Base-by-base conservation (phyloP, 306 rosid genomes). In the Quercus alba region DNA sequence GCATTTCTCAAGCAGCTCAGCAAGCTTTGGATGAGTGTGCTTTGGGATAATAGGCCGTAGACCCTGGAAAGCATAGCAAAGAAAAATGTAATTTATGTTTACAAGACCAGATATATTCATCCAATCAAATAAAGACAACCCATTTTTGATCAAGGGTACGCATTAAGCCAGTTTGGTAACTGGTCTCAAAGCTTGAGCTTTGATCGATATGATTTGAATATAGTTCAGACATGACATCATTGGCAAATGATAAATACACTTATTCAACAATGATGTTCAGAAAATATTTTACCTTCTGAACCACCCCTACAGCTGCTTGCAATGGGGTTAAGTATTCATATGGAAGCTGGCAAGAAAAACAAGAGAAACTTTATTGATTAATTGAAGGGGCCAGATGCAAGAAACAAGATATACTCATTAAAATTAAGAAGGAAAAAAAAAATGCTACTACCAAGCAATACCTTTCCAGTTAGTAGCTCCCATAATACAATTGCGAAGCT, bases 261-360 rank as follows among this genome's bases (percentile, higher is more conserved):
- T 41, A 75, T 54, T 35, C 75, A 71, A 68, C 72, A 72, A 78
- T 56, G 73, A 54, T 23, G 46, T 72, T 64, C 64, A 46, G 71
- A 79, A 59, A 35, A 7, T 31, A 56, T 62, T 73, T 61, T 86
- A 96, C 99, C 97, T 87, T 91, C 74, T 93, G 98, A 73, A 93
- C 97, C 38, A 96, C 99, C 76, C 99, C 99, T 49, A 93, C 93
- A 56, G 98, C 99, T 44, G 99, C 99, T 85, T 96, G 99, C 79
- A 96, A 86, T 44, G 99, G 99, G 70, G 97, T 96, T 63, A 96
- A 84, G 86, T 83, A 87, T 68, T 96, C 98, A 76, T 96, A 92
- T 7, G 99, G 99, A 75, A 96, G 98, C 99, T 93, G 91, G 72
- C 79, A 87, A 75, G 81, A 61, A 75, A 73, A 79, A 75, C 68